A percentile compares a stretch with the other conserved stretches of the same genome.
Conservation (phyloP, 306 rosid species). For the Herpetospermum pedunculosum region DNA sequence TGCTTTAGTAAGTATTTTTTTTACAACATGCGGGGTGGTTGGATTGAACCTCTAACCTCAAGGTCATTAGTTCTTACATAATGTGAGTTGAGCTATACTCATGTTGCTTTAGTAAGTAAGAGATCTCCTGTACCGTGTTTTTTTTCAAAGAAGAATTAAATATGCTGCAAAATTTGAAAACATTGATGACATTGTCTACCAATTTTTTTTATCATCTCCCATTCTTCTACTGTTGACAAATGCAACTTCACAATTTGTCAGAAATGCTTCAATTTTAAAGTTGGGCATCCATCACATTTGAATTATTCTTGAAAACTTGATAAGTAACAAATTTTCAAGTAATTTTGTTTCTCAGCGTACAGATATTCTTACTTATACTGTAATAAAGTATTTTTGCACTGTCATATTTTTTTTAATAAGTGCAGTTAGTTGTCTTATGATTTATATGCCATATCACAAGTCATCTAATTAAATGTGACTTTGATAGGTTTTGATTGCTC, state of each 20-base stretch:
- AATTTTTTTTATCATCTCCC: too few species aligned
- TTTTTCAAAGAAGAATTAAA: not conserved
- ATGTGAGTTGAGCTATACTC: too few species aligned
- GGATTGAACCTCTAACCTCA: too few species aligned
- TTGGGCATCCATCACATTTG: not conserved
- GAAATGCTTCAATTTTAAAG: not conserved
- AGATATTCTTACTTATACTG: not conserved
- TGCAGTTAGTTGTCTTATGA: not conserved
- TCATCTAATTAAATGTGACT: conserved; percentile 8
- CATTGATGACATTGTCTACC: not conserved
- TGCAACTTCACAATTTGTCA: not conserved
- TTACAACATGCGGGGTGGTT: too few species aligned
- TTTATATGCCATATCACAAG: not conserved
- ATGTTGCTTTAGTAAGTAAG: too few species aligned
- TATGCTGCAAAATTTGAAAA: not conserved
- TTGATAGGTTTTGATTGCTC: conserved; percentile 82
- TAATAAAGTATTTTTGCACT: not conserved
- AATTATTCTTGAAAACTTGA: not conserved
- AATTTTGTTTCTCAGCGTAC: not conserved
- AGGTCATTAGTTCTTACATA: too few species aligned
- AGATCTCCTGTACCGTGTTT: not conserved
- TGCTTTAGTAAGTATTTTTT: too few species aligned
- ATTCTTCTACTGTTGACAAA: not conserved
- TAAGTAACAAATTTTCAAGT: not conserved
- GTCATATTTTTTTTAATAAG: not conserved